phyloP scores from a whole-genome alignment of 129 eudicot species.

The Kitagawia praeruptora region DNA sequence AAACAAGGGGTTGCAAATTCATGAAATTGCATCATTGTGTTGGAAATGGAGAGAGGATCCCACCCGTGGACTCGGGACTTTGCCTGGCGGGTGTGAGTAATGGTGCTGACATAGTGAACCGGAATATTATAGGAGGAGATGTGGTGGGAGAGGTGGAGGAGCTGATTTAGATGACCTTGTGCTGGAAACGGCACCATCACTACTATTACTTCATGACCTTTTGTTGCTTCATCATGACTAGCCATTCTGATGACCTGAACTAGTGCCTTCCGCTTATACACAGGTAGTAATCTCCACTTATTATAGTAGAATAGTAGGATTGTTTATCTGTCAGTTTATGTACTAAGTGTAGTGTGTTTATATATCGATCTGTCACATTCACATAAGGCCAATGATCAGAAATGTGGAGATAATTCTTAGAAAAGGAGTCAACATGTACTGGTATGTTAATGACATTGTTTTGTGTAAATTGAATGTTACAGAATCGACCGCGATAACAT shows the following conservation, averaged over 20 bases:
- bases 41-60: not conserved
- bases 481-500: too few species aligned
- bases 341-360: not conserved
- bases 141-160: slow-evolving; percentile 4
- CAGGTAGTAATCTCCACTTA: not conserved
- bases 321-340: not conserved
- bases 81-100: not conserved
- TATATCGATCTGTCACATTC: too few species aligned
- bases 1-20: not conserved
- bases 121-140: not conserved
- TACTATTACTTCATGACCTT: not conserved
- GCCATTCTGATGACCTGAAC: not conserved
- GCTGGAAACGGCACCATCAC: slow-evolving; percentile 9
- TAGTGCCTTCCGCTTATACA: not conserved
- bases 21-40: too few species aligned
- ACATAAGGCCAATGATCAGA: not conserved
- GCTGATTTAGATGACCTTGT: slow-evolving; percentile 12
- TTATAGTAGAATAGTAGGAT: not conserved
- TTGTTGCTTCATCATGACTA: not conserved
- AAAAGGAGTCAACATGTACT: not conserved
- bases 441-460: not conserved
- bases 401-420: not conserved
- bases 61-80: slow-evolving; percentile 5
- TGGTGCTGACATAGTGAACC: not conserved
- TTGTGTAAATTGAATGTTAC: too few species aligned